Conservation (phyloP, 2,329 filamentous ascomycete species). For the Aspergillus vadensis region DNA sequence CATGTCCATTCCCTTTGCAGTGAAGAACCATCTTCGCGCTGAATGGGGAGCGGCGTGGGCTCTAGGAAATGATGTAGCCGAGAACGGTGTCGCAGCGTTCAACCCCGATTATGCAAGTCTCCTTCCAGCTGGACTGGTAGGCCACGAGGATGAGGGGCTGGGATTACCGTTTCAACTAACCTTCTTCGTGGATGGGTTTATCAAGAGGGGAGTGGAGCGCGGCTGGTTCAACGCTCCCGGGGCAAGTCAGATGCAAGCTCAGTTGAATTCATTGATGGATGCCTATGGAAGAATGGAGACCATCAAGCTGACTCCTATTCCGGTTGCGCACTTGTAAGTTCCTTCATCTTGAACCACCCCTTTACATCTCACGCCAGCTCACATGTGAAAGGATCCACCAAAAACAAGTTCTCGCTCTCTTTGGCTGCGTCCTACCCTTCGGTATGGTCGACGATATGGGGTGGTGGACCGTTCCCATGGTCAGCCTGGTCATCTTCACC, state of each 20-base stretch:
- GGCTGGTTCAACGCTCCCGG: slow-evolving; percentile 64
- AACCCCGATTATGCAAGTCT: slow-evolving; percentile 55
- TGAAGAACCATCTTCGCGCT: slow-evolving; percentile 65
- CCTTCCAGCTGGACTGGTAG: slow-evolving; percentile 53
- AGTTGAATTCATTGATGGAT: slow-evolving; percentile 59
- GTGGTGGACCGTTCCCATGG: slow-evolving; percentile 64
- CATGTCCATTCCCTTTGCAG: slow-evolving; percentile 63
- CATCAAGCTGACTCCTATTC: slow-evolving; percentile 64
- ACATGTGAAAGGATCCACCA: slow-evolving; percentile 56
- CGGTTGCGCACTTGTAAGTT: slow-evolving; percentile 59
- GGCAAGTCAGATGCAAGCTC: slow-evolving; percentile 59
- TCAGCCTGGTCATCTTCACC: slow-evolving; percentile 63
- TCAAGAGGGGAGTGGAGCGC: slow-evolving; percentile 57
- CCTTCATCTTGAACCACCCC: neutral
- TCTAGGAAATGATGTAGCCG: slow-evolving; percentile 34
- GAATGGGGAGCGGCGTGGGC: slow-evolving; percentile 59
- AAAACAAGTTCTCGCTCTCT: slow-evolving; percentile 64
- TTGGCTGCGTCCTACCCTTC: slow-evolving; percentile 62
- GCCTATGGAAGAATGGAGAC: slow-evolving; percentile 67
- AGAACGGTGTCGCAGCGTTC: slow-evolving; percentile 33
- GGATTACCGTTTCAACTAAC: slow-evolving; percentile 62
- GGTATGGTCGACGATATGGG: slow-evolving; percentile 64
- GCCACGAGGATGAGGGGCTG: slow-evolving; percentile 61
- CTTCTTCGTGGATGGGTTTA: slow-evolving; percentile 62
- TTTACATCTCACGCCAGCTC: neutral